Evolutionary conservation across 208 protist genomes (phyloP), one percentile per base, ranked within the genome.

Genomic region (Leishmania braziliensis): DNA sequence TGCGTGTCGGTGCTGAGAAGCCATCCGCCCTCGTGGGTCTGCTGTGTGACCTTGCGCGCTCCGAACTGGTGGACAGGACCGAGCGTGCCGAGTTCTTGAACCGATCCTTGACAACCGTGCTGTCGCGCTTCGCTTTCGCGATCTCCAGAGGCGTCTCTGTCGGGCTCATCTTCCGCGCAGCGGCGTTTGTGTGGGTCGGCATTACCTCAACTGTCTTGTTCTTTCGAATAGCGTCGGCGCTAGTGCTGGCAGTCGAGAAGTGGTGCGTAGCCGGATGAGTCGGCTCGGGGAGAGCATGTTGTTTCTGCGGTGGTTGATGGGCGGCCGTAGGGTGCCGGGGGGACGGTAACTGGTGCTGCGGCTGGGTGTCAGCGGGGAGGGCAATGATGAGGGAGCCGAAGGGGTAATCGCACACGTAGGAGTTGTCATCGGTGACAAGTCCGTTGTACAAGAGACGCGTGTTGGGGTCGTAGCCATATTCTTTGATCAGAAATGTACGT

Each of bases 381-480:
- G 84, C 88, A 50, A 97, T 89, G 33, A 95, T 84, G 56, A 97
- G 88, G 9, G 88, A 87, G 26, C 91, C 94, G 75, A 86, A 93
- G 18, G 92, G 91, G 83, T 92, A 97, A 56, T 88, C 87, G 26
- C 75, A 79, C 50, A 97, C 87, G 60, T 80, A 81, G 0, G 75
- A 29, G 16, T 81, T 75, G 73, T 89, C 86, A 29, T 77, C 68
- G 0, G 86, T 79, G 16, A 89, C 58, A 3, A 36, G 16, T 1
- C 78, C 75, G 51, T 87, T 83, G 78, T 87, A 92, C 26, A 91
- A 72, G 39, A 97, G 79, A 33, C 85, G 72, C 0, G 92, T 92
- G 36, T 85, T 81, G 18, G 85, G 77, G 58, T 81, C 81, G 84
- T 97, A 97, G 78, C 86, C 69, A 78, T 97, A 95, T 74, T 94